phyloP scores from a whole-genome alignment of 108 stramenopile genomes.

The Asterionellopsis glacialis region DNA sequence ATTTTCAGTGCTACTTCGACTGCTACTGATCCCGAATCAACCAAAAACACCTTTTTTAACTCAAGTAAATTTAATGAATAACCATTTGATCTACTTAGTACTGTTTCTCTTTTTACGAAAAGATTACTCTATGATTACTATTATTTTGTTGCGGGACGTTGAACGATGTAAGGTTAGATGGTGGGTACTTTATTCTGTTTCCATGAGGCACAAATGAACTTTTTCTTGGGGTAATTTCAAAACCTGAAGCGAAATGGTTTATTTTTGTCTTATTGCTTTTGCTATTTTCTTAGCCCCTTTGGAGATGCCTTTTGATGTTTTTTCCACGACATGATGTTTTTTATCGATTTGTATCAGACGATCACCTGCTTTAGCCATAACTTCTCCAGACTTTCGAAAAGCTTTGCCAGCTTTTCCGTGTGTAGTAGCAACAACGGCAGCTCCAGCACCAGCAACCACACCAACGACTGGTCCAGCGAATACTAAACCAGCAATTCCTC shows the following conservation, averaged over 20 bases:
- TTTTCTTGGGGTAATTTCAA: too few species aligned
- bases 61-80: too few species aligned
- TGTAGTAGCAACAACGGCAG: conserved; percentile 39
- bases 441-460: conserved; percentile 54
- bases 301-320: conserved; percentile 33
- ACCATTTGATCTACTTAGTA: too few species aligned
- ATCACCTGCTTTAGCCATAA: conserved; percentile 40
- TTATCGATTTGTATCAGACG: conserved; percentile 52
- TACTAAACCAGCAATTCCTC: conserved; percentile 60
- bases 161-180: too few species aligned
- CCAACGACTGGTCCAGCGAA: conserved; percentile 65
- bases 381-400: conserved; percentile 54
- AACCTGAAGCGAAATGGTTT: too few species aligned
- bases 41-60: conserved; percentile 69
- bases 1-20: conserved; percentile 92
- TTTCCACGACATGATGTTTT: conserved; percentile 68
- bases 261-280: conserved; percentile 1
- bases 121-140: too few species aligned
- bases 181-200: too few species aligned
- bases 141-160: too few species aligned
- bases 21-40: conserved; percentile 72
- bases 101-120: too few species aligned
- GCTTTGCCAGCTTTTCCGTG: conserved; percentile 38
- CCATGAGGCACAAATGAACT: too few species aligned
- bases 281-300: conserved; percentile 18